Conservation (phyloP, 768 basidiomycete species). For the Boletellus ananas region DNA sequence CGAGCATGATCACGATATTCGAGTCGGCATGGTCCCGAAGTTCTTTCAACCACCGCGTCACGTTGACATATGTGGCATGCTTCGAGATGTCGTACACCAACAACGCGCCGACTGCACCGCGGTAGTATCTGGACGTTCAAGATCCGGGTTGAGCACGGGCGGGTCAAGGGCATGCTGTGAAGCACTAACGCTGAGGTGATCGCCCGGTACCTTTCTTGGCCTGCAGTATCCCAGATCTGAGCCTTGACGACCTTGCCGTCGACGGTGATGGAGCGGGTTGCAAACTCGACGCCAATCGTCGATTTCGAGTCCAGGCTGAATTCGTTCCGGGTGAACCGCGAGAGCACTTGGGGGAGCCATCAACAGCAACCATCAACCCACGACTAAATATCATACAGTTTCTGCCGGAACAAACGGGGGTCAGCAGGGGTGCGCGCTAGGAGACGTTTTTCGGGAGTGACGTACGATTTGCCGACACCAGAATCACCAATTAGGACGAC, state of each 20-base stretch:
- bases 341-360: slow-evolving; percentile 66
- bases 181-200: slow-evolving; percentile 89
- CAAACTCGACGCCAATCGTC: slow-evolving; percentile 99
- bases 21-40: slow-evolving; percentile 91
- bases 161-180: slow-evolving; percentile 3
- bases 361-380: neutral
- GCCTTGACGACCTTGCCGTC: slow-evolving; percentile 97
- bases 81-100: slow-evolving; percentile 94
- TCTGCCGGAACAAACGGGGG: slow-evolving; percentile 16
- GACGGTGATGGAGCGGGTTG: slow-evolving; percentile 91
- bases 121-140: slow-evolving; percentile 72
- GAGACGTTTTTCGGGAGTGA: slow-evolving; percentile 26
- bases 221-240: slow-evolving; percentile 99
- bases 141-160: neutral
- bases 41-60: slow-evolving; percentile 96
- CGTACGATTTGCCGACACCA: slow-evolving; percentile 99
- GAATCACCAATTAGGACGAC: slow-evolving; percentile 99
- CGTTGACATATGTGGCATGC: slow-evolving; percentile 91
- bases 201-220: slow-evolving; percentile 95
- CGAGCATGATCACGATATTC: slow-evolving; percentile 93
- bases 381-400: slow-evolving; percentile 28
- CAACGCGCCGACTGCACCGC: slow-evolving; percentile 90
- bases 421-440: neutral
- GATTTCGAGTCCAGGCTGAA: slow-evolving; percentile 99
- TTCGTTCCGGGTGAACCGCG: slow-evolving; percentile 98